Percentiles rank a stretch among this genome's conserved stretches.
Evolutionary conservation across 257 asterid species (phyloP).

Genomic region (Haberlea rhodopensis): DNA sequence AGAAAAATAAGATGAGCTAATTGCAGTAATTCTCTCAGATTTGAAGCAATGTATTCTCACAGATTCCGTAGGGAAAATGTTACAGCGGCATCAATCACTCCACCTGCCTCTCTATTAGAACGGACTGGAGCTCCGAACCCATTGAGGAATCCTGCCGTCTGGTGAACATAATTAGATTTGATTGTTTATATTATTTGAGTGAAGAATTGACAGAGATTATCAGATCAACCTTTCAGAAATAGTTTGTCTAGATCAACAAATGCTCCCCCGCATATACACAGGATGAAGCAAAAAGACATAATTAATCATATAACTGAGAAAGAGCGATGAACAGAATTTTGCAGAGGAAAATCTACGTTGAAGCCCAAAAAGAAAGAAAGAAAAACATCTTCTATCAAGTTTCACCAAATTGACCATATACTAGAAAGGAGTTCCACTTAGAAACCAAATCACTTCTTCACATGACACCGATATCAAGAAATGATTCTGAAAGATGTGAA

Average conservation of each 20-base stretch:
- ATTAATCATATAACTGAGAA: conserved; percentile 15
- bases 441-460: conserved; percentile 2
- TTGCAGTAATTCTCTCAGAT: conserved; percentile 23
- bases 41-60: conserved; percentile 46
- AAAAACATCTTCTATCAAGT: neutral
- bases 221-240: conserved; percentile 79
- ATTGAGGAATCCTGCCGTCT: conserved; percentile 92
- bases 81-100: conserved; percentile 67
- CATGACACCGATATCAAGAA: neutral
- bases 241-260: conserved; percentile 87
- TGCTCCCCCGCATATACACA: conserved; percentile 94
- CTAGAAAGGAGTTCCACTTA: conserved; percentile 1
- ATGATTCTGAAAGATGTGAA: conserved; percentile 3
- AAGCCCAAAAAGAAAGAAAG: conserved; percentile 11
- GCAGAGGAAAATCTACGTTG: conserved; percentile 6
- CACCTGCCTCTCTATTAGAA: conserved; percentile 82
- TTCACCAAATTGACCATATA: neutral
- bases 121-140: conserved; percentile 96
- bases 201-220: conserved; percentile 6
- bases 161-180: conserved; percentile 26
- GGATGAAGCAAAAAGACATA: conserved; percentile 44
- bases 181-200: conserved; percentile 15
- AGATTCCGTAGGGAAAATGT: conserved; percentile 82
- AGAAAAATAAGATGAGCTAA: conserved; percentile 26
- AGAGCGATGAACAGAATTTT: neutral